Percentiles rank a stretch among this genome's conserved stretches.
Conservation (phyloP, 495 filamentous ascomycete genomes). For the Penicillium angulare region DNA sequence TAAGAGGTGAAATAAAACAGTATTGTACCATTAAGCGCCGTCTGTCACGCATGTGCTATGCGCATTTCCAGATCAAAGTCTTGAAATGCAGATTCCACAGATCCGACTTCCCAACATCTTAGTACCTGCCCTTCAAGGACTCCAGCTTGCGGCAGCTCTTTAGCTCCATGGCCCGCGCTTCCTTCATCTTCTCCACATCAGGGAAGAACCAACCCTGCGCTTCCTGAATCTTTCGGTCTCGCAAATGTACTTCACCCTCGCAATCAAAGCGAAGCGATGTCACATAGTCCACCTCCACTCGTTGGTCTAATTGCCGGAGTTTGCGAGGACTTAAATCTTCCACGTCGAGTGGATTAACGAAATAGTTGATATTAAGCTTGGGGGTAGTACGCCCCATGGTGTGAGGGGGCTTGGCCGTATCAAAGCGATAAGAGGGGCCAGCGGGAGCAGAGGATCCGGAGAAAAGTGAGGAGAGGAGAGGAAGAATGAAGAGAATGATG, state of each 20-base stretch:
- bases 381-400: constrained; percentile 71
- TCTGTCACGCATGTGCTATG: constrained; percentile 22
- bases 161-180: constrained; percentile 59
- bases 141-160: constrained; percentile 55
- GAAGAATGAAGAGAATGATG: constrained; percentile 83
- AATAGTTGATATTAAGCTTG: constrained; percentile 74
- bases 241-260: constrained; percentile 62
- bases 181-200: constrained; percentile 72
- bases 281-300: constrained; percentile 72
- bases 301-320: constrained; percentile 69
- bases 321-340: constrained; percentile 63
- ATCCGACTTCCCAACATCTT: constrained; percentile 2
- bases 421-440: constrained; percentile 70
- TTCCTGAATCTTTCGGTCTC: constrained; percentile 67
- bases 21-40: constrained; percentile 18
- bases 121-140: constrained; percentile 38
- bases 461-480: constrained; percentile 79
- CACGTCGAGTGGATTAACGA: constrained; percentile 75
- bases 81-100: constrained; percentile 2
- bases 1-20: constrained; percentile 3
- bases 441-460: constrained; percentile 55
- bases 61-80: constrained; percentile 10
- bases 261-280: constrained; percentile 64
- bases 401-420: constrained; percentile 62
- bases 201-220: constrained; percentile 88